Evolutionary conservation across 345 rosid species (phyloP), one percentile per base, ranked within the genome.

Genomic region (Lepidium africanum): DNA sequence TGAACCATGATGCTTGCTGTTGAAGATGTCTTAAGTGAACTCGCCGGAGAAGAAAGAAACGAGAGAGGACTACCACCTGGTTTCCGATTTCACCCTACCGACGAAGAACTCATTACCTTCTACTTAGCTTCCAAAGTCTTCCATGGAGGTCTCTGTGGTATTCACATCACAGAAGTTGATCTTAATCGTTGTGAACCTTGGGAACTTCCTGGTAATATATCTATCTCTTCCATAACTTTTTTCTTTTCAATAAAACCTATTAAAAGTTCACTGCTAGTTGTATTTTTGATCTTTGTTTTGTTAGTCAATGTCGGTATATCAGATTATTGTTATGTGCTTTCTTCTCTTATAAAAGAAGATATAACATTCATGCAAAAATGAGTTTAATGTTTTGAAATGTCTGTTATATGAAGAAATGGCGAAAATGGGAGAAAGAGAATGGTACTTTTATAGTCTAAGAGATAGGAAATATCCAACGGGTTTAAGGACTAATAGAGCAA

Each of bases 131-230:
- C 99, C 0, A 94, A 94, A 78, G 87, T 94, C 61, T 86, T 91
- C 51, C 75, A 83, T 63, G 95, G 96, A 27, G 71, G 70, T 73
- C 85, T 90, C 39, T 82, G 81, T 37, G 99, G 93, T 11, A 70
- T 94, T 4, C 81, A 86, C 45, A 87, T 94, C 5, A 83, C 90
- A 11, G 99, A 94, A 76, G 82, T 94, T 76, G 97, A 94, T 69
- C 96, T 94, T 42, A 91, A 94, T 63, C 79, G 91, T 32, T 94
- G 96, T 37, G 99, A 94, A 48, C 99, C 97, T 10, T 94, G 99
- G 99, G 97, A 94, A 68, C 96, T 94, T 37, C 99, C 99, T 3
- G 97, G 99, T 92, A 79, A 45, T 5, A 32, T 5, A 19, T 15
- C 37, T 23, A 9, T 9, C n/a, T 39, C 35, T 58, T 30, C 6